Evolutionary conservation across 441 rosid species (phyloP).

Genomic region (Adansonia rubrostipa): DNA sequence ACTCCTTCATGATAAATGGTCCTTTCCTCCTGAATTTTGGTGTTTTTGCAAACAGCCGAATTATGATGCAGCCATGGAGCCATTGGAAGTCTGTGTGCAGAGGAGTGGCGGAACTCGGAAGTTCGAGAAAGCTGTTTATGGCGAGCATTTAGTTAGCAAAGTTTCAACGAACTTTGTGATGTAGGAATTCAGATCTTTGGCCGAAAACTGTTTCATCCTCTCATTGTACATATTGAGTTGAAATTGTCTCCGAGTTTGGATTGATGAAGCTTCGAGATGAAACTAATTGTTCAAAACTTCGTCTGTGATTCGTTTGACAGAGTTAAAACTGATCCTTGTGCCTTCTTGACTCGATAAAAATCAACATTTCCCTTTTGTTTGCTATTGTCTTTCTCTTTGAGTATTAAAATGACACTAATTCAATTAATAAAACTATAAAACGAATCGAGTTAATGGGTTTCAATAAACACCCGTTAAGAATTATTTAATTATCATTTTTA

Average conservation of each 20-base stretch:
- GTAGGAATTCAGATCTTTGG: conserved; percentile 13
- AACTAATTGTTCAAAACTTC: not conserved
- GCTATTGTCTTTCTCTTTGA: too few species aligned
- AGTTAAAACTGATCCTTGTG: not conserved
- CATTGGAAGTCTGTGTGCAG: conserved; percentile 61
- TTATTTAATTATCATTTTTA: too few species aligned
- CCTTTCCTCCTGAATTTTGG: not conserved
- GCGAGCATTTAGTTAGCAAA: conserved; percentile 81
- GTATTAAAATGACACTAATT: too few species aligned
- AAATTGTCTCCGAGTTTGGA: not conserved
- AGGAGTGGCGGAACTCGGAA: conserved; percentile 50
- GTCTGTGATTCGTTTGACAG: not conserved
- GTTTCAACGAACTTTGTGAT: conserved; percentile 64
- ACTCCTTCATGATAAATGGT: not conserved
- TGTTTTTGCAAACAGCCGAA: conserved; percentile 52
- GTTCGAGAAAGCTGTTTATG: conserved; percentile 65
- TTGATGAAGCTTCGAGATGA: not conserved
- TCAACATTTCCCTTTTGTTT: too few species aligned
- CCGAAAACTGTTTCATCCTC: not conserved
- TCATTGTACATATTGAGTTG: not conserved
- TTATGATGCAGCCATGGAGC: conserved; percentile 69
- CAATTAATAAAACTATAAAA: too few species aligned
- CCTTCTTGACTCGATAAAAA: not conserved
- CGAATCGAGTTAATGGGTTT: too few species aligned
- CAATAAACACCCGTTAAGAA: too few species aligned